phyloP scores from a whole-genome alignment of 352 stramenopile genomes.

The Globisporangium barbulae region DNA sequence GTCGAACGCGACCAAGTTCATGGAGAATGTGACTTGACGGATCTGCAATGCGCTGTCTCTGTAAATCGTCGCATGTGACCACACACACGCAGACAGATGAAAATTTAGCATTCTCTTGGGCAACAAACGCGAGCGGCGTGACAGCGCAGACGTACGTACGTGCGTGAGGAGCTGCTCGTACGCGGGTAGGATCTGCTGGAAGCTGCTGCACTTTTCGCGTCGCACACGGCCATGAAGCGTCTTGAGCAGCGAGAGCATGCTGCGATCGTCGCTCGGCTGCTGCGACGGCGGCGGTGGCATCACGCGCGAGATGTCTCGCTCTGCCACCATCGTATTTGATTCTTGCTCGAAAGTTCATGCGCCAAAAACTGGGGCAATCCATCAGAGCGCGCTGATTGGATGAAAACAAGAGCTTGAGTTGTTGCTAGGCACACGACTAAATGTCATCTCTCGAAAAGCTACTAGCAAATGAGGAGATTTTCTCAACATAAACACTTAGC shows the following conservation, averaged over 20 bases:
- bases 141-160: conserved; percentile 25
- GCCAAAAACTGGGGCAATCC: neutral
- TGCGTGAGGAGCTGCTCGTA: conserved; percentile 53
- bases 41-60: conserved; percentile 3
- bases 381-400: neutral
- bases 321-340: neutral
- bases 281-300: neutral
- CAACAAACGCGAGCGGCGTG: neutral
- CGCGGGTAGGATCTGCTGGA: conserved; percentile 32
- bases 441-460: neutral
- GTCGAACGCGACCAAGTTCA: conserved; percentile 12
- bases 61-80: neutral
- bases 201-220: conserved; percentile 15
- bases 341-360: neutral
- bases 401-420: neutral
- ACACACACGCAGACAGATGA: neutral
- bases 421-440: neutral
- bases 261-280: conserved; percentile 7
- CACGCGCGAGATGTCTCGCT: conserved; percentile 1
- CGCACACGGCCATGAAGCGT: conserved; percentile 32
- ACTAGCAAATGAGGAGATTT: neutral
- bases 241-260: conserved; percentile 40
- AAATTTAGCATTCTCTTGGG: neutral
- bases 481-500: neutral
- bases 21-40: neutral